Conservation (phyloP, 2,329 filamentous ascomycete species). For the Hirsutella minnesotensis region DNA sequence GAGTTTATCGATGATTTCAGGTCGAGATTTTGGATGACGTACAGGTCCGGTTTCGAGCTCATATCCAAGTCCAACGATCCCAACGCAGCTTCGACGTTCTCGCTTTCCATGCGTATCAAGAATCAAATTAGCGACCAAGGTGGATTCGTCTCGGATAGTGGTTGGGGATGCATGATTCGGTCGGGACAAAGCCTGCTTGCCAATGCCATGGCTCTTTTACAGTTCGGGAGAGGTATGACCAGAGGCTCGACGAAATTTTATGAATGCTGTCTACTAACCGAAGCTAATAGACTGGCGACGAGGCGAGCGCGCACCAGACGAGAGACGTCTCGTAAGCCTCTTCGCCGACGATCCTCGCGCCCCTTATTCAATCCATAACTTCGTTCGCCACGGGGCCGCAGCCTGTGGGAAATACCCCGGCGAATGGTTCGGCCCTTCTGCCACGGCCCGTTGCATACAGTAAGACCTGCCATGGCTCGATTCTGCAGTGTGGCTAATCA, state of each 20-base stretch:
- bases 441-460: conserved; percentile 89
- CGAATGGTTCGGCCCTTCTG: conserved; percentile 98
- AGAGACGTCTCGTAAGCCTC: conserved; percentile 60
- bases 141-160: conserved; percentile 85
- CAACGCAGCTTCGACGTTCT: conserved; percentile 59
- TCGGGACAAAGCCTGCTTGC: conserved; percentile 89
- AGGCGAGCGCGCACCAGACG: conserved; percentile 42
- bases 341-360: conserved; percentile 82
- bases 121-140: conserved; percentile 65
- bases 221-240: conserved; percentile 62
- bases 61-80: conserved; percentile 73
- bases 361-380: conserved; percentile 89
- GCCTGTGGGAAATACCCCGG: conserved; percentile 91
- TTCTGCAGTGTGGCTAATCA: neutral
- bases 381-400: conserved; percentile 75
- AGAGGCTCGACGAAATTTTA: neutral
- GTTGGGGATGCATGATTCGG: conserved; percentile 98
- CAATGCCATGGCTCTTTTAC: conserved; percentile 64
- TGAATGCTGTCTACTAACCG: too few relatives aligned
- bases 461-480: conserved; percentile 30
- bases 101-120: conserved; percentile 73
- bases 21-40: conserved; percentile 91
- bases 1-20: conserved; percentile 88
- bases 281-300: conserved; percentile 57
- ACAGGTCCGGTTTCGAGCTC: conserved; percentile 72